A percentile compares a stretch with the other conserved stretches of the same genome.
Evolutionary conservation across 2,329 filamentous ascomycete genomes (phyloP).

Genomic region (Aspergillus arachidicola): DNA sequence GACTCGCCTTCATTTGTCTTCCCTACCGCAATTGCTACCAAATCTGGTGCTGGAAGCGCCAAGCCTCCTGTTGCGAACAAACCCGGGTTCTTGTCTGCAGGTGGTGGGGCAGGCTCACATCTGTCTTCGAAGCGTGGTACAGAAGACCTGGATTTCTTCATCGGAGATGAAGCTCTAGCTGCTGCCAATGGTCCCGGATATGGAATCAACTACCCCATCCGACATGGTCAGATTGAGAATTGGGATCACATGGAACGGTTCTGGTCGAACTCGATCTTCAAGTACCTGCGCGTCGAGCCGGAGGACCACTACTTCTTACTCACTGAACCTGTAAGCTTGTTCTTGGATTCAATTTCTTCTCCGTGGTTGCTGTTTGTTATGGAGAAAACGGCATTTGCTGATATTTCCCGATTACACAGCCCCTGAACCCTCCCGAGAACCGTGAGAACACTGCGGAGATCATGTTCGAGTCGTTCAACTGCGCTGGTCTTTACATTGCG

Average conservation of each 20-base stretch:
- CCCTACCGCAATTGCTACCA: constrained; percentile 96
- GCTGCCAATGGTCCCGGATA: constrained; percentile 88
- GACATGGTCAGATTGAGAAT: constrained; percentile 98
- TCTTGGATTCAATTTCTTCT: not conserved
- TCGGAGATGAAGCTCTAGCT: constrained; percentile 90
- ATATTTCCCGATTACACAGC: constrained; percentile 54
- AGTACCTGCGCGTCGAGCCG: constrained; percentile 95
- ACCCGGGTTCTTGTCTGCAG: constrained; percentile 90
- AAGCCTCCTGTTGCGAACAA: constrained; percentile 91
- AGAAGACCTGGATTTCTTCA: constrained; percentile 98
- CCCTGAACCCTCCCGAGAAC: constrained; percentile 96
- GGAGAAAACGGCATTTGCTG: not conserved
- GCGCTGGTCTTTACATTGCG: constrained; percentile 96
- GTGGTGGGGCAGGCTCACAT: constrained; percentile 79
- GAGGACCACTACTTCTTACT: constrained; percentile 99
- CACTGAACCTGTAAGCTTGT: constrained; percentile 79
- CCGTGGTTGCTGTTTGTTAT: not conserved
- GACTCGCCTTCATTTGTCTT: constrained; percentile 99
- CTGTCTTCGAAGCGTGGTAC: constrained; percentile 91
- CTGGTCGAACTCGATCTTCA: constrained; percentile 99
- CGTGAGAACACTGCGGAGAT: constrained; percentile 99
- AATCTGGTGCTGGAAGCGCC: constrained; percentile 70
- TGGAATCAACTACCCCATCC: constrained; percentile 94
- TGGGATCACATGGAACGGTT: constrained; percentile 99
- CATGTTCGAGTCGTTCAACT: constrained; percentile 99